Conservation (phyloP, 768 basidiomycete genomes). For the Rhizopogon vinicolor region DNA sequence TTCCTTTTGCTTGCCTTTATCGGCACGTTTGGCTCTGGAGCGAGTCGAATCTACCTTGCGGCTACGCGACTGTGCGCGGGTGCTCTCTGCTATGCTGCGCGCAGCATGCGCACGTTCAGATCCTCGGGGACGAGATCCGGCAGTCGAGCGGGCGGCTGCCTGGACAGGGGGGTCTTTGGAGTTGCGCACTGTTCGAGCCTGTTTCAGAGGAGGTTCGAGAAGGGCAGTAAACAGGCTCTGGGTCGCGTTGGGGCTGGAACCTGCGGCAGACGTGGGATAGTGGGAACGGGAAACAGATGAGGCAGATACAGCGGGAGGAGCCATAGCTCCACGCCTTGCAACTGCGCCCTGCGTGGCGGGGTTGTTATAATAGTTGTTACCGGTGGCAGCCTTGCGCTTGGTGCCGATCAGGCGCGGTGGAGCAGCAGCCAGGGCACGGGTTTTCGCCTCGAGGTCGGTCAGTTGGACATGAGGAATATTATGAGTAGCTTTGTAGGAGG, state of each 20-base stretch:
- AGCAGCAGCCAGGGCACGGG: slow-evolving; percentile 37
- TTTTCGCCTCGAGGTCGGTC: slow-evolving; percentile 67
- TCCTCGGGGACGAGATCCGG: slow-evolving; percentile 26
- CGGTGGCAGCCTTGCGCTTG: slow-evolving; percentile 46
- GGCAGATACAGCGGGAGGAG: slow-evolving; percentile 31
- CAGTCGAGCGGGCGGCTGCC: slow-evolving; percentile 33
- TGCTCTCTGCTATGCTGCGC: slow-evolving; percentile 42
- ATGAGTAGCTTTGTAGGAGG: slow-evolving; percentile 78
- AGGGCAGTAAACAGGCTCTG: slow-evolving; percentile 73
- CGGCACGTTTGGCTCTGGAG: slow-evolving; percentile 31
- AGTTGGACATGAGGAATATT: slow-evolving; percentile 64
- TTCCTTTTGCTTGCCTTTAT: slow-evolving; percentile 49
- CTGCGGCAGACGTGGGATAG: slow-evolving; percentile 33
- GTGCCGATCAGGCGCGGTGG: slow-evolving; percentile 52
- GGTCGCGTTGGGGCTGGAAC: slow-evolving; percentile 34
- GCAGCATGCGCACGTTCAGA: slow-evolving; percentile 12
- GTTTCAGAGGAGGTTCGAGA: slow-evolving; percentile 75
- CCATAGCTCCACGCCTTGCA: slow-evolving; percentile 39
- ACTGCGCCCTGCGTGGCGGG: slow-evolving; percentile 44
- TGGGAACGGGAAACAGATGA: slow-evolving; percentile 35
- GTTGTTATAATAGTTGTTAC: slow-evolving; percentile 46
- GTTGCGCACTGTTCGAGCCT: slow-evolving; percentile 77
- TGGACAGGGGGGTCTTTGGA: slow-evolving; percentile 63
- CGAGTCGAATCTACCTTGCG: slow-evolving; percentile 35
- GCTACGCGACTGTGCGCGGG: slow-evolving; percentile 40